A percentile compares a stretch with the other conserved stretches of the same genome.
phyloP scores from a whole-genome alignment of 139 green algal species.

The Spirogloea muscicola region DNA sequence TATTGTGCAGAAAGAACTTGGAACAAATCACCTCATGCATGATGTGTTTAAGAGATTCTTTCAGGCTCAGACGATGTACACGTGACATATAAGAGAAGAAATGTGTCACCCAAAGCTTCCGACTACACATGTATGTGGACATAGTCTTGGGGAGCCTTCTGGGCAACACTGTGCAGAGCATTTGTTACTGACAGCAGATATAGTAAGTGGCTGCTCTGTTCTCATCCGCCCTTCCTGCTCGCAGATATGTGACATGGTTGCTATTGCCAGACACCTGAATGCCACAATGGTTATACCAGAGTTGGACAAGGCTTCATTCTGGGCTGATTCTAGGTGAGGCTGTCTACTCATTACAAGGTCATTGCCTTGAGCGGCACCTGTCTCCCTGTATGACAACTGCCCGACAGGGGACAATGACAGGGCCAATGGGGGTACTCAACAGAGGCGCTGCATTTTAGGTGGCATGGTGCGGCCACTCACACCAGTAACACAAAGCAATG shows the following conservation, averaged over 20 bases:
- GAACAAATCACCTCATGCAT: no score
- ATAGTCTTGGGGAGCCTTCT: neutral
- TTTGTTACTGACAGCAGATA: no score
- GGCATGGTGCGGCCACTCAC: neutral
- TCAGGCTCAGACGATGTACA: neutral
- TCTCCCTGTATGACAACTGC: neutral
- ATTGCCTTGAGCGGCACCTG: neutral
- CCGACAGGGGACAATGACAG: neutral
- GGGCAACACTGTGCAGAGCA: neutral
- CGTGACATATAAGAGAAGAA: neutral
- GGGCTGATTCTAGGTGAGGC: conserved; percentile 43
- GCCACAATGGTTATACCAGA: conserved; percentile 43
- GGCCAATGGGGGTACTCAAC: neutral
- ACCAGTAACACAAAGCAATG: neutral
- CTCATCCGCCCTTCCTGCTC: neutral
- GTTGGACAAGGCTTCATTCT: conserved; percentile 46
- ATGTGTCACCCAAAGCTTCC: neutral
- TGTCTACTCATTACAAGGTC: neutral
- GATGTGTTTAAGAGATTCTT: neutral
- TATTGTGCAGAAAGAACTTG: neutral
- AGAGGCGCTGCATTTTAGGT: neutral
- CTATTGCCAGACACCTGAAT: conserved; percentile 26
- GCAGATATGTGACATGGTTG: conserved; percentile 46
- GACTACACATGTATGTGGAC: neutral
- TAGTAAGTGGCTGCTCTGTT: no score